Evolutionary conservation across 129 eudicot genomes (phyloP).

Genomic region (Oenanthe sinensis): DNA sequence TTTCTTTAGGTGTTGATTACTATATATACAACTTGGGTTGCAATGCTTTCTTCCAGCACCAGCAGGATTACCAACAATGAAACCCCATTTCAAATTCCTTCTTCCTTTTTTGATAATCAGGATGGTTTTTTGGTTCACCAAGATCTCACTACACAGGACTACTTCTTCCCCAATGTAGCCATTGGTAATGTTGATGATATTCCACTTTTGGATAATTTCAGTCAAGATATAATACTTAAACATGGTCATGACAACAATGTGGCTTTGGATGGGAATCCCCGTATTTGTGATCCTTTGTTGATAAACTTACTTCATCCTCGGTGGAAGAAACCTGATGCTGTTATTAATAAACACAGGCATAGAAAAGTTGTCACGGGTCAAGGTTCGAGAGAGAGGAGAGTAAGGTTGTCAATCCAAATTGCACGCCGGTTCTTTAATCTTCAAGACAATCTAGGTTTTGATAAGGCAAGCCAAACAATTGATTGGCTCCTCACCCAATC

Average conservation of each 20-base stretch:
- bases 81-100: not conserved
- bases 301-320: not conserved
- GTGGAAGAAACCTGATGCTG: slow-evolving; percentile 16
- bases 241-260: not conserved
- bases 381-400: slow-evolving; percentile 82
- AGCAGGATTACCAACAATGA: not conserved
- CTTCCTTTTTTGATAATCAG: not conserved
- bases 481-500: slow-evolving; percentile 80
- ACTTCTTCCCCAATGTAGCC: slow-evolving; percentile 1
- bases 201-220: not conserved
- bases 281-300: not conserved
- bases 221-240: not conserved
- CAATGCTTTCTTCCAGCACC: slow-evolving; percentile 7
- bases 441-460: slow-evolving; percentile 80
- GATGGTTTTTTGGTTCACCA: not conserved
- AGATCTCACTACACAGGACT: not conserved
- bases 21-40: not conserved
- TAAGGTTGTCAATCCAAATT: slow-evolving; percentile 69
- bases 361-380: slow-evolving; percentile 74
- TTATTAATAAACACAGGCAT: slow-evolving; percentile 43
- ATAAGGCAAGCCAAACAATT: slow-evolving; percentile 85
- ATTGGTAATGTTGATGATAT: not conserved
- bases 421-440: slow-evolving; percentile 75
- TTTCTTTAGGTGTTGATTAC: not conserved
- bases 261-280: not conserved